These are phyloP conservation scores for Boletus pseudo-olivaceus DNA, from an alignment of 768 basidiomycete genomes.

Conservation along the genomic window DNA sequence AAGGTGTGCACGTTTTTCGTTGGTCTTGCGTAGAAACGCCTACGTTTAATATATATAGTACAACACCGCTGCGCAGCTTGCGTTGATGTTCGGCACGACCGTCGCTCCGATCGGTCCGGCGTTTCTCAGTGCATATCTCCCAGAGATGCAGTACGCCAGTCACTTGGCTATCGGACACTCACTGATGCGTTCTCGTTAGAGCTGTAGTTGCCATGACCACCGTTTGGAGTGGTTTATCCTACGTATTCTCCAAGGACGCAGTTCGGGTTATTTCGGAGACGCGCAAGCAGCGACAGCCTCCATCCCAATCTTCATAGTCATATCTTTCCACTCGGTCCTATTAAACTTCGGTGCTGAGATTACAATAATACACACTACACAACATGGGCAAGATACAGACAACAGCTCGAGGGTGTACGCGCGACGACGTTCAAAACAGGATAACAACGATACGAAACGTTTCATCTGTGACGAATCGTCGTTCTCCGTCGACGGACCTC, in stretches of 20 bases:
- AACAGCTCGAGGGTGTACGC: conserved; percentile 5
- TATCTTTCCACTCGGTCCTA: neutral
- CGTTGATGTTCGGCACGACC: conserved; percentile 88
- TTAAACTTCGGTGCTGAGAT: neutral
- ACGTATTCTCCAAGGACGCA: conserved; percentile 71
- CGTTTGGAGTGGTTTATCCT: conserved; percentile 85
- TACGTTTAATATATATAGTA: conserved; percentile 42
- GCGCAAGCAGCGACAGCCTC: conserved; percentile 30
- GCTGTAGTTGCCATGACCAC: conserved; percentile 88
- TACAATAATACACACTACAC: conserved; percentile 21
- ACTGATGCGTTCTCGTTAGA: conserved; percentile 39
- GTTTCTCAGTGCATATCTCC: conserved; percentile 52
- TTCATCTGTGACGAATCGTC: conserved; percentile 11
- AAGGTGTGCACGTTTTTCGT: conserved; percentile 48
- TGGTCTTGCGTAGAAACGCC: neutral
- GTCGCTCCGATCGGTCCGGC: conserved; percentile 72
- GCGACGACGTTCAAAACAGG: neutral
- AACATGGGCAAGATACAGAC: conserved; percentile 17
- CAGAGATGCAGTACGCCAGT: conserved; percentile 67
- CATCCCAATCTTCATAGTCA: conserved; percentile 15
- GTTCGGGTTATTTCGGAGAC: conserved; percentile 54
- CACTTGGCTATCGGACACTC: neutral
- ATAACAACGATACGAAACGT: neutral
- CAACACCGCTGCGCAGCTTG: conserved; percentile 89
- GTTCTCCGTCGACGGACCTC: conserved; percentile 61